Percentiles rank a stretch among this genome's conserved stretches.
Conservation (phyloP, 2,329 filamentous ascomycete genomes). For the Bipolaris victoriae region DNA sequence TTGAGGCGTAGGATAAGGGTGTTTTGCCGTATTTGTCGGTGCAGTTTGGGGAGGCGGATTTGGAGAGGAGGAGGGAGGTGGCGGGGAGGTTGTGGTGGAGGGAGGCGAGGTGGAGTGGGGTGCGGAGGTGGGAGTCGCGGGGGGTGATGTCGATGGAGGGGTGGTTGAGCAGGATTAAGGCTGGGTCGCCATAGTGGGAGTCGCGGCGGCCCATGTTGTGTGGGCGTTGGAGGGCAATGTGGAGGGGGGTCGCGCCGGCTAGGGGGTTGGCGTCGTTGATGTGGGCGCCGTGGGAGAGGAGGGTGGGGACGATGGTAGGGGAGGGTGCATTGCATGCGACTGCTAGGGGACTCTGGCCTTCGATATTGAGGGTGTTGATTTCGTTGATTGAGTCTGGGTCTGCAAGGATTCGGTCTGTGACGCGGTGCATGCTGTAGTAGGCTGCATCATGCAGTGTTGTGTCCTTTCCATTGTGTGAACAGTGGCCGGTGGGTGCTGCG, state of each 20-base stretch:
- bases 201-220: background rate
- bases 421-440: background rate
- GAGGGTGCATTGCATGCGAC: conserved; percentile 10
- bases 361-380: background rate
- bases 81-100: background rate
- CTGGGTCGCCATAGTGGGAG: background rate
- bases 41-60: background rate
- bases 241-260: background rate
- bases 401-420: background rate
- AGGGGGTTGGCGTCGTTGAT: background rate
- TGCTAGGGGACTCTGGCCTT: background rate
- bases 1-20: background rate
- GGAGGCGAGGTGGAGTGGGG: background rate
- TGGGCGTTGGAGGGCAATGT: background rate
- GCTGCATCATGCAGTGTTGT: background rate
- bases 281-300: conserved; percentile 29
- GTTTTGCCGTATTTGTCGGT: background rate
- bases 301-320: conserved; percentile 10
- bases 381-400: background rate
- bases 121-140: background rate
- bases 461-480: too few species aligned
- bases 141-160: background rate
- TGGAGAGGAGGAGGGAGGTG: background rate
- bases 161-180: background rate
- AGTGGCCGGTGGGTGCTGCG: background rate